Evolutionary conservation across 2,329 filamentous ascomycete genomes (phyloP), one percentile per base, ranked within the genome.

Genomic region (Rugonectria rugulosa): DNA sequence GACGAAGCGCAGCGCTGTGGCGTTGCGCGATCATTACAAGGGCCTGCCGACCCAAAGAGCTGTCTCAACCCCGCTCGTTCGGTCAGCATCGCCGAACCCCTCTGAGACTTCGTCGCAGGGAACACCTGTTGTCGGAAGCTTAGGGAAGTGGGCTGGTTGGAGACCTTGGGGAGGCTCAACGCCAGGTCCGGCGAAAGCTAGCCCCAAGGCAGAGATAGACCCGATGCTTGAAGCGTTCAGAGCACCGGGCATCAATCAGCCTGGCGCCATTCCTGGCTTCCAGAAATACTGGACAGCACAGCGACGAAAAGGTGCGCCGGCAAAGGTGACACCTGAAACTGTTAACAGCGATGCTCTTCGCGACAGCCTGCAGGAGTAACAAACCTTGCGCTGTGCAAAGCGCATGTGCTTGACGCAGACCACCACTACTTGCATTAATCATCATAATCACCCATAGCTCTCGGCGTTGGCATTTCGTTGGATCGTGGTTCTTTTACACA

Each of bases 191-290:
- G 40, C 45, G 31, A 27, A 48, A 21, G 15, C 58, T 6, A 42
- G 21, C 12, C 17, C 64, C 1, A 67, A 64, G n/a, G 36, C 62
- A 8, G 29, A 61, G 26, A 32, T 64, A 34, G 62, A 75, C 54
- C 73, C 65, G 53, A 72, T 75, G 24, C 70, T 70, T 51, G 73
- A 75, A 10, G 48, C 75, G 27, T 77, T 77, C 37, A 80, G 90
- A 37, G 74, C 83, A 5, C 84, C 89, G 1, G 91, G 91, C 0
- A 91, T 95, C 68, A 95, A 95, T 66, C 91, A 94, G 69, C 81
- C 84, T 1, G 91, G 91, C 0, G 81, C 85, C 0, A 88, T 95
- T 37, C 85, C 89, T 0, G 90, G 91, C 0, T 89, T 94, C 61
- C 79, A 85, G 21, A 79, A 83, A 51, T 85, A 82, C 62, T 78